Percentiles rank a stretch among this genome's conserved stretches.
phyloP scores from a whole-genome alignment of 495 filamentous ascomycete genomes.

The Aspergillus homomorphus region DNA sequence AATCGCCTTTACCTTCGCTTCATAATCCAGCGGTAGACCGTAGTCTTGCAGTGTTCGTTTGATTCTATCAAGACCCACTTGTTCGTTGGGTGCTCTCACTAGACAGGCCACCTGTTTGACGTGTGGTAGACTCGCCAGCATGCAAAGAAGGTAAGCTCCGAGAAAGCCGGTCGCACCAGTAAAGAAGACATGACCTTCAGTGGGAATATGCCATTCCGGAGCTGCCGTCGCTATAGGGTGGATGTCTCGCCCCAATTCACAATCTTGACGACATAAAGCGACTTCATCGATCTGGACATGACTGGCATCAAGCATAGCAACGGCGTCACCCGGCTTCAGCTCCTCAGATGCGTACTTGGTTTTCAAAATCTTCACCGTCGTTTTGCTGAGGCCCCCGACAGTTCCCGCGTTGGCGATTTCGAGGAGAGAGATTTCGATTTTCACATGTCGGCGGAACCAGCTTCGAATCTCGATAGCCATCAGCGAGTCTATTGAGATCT shows the following conservation, averaged over 20 bases:
- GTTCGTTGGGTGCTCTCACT: conserved; percentile 1
- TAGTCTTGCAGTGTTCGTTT: conserved; percentile 1
- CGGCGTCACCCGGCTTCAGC: too few relatives aligned
- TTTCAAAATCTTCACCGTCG: conserved; percentile 12
- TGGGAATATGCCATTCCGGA: conserved; percentile 4
- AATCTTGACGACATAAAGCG: background rate
- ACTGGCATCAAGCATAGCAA: too few relatives aligned
- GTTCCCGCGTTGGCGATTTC: conserved; percentile 29
- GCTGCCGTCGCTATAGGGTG: background rate
- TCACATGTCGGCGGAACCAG: conserved; percentile 34
- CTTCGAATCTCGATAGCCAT: conserved; percentile 42
- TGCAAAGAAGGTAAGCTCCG: conserved; percentile 9
- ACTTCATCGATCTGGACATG: too few relatives aligned
- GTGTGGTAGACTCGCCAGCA: background rate
- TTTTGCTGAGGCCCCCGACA: conserved; percentile 15
- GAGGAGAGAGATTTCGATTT: conserved; percentile 27
- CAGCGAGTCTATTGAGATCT: conserved; percentile 40
- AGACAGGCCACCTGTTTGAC: conserved; percentile 15
- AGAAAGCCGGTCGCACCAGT: conserved; percentile 18
- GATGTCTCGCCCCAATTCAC: background rate
- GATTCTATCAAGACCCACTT: background rate
- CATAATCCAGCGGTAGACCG: background rate
- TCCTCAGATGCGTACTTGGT: conserved; percentile 8
- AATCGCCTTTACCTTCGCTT: conserved; percentile 7
- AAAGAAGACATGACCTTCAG: conserved; percentile 15